These are phyloP conservation scores for Kalmusia sp. DNA, from an alignment of 2,329 filamentous ascomycete genomes.

Conservation along the genomic window DNA sequence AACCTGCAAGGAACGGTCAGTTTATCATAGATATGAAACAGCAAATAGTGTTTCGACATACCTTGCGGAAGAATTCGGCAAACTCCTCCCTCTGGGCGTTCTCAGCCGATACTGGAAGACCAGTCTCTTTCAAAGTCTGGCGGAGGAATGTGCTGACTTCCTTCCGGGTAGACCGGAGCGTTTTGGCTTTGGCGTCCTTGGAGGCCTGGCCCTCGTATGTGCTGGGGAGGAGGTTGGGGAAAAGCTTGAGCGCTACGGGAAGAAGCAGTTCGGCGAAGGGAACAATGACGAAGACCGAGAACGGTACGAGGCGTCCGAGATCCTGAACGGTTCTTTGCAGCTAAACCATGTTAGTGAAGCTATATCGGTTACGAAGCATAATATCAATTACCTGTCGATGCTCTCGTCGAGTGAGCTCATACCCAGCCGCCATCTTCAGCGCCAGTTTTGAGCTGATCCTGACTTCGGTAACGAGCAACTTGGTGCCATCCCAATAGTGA, in stretches of 20 bases:
- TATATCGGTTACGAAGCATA: not conserved
- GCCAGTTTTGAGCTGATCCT: conserved; percentile 90
- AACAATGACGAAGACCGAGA: conserved; percentile 96
- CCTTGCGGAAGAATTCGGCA: conserved; percentile 94
- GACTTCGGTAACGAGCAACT: conserved; percentile 89
- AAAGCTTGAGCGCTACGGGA: conserved; percentile 88
- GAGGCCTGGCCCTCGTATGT: conserved; percentile 93
- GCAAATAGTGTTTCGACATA: conserved; percentile 47
- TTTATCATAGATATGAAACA: not conserved
- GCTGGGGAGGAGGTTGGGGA: conserved; percentile 96
- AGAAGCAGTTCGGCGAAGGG: conserved; percentile 94
- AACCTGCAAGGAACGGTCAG: conserved; percentile 37
- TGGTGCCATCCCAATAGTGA: conserved; percentile 99
- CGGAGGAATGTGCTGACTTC: conserved; percentile 92
- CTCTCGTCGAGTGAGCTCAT: conserved; percentile 93
- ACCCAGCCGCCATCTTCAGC: conserved; percentile 96
- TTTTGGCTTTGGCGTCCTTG: conserved; percentile 85
- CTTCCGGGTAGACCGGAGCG: conserved; percentile 83
- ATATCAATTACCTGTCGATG: conserved; percentile 71
- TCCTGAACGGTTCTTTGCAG: conserved; percentile 93
- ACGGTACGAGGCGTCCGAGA: conserved; percentile 88
- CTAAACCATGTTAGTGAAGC: conserved; percentile 43
- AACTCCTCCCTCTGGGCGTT: conserved; percentile 94
- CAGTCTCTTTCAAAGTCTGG: conserved; percentile 90
- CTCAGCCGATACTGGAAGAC: conserved; percentile 81